Evolutionary conservation across 1,284 basidiomycete genomes (phyloP).

Genomic region (Schizopora paradoxa): DNA sequence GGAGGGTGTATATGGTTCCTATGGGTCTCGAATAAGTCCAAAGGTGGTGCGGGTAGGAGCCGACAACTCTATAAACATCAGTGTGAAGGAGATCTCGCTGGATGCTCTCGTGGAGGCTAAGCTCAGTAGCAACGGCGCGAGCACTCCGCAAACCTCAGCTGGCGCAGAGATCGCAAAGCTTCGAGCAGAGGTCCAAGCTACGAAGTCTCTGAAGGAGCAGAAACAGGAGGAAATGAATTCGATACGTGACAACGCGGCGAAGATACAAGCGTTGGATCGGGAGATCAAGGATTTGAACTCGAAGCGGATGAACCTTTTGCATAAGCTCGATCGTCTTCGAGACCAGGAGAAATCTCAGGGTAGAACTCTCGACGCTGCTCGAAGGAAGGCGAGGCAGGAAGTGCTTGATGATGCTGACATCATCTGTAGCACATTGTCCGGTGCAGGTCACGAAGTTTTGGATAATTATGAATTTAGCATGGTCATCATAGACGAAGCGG

Average conservation of each 20-base stretch:
- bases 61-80: slow-evolving; percentile 73
- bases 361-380: slow-evolving; percentile 72
- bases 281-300: slow-evolving; percentile 69
- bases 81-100: slow-evolving; percentile 83
- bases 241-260: slow-evolving; percentile 47
- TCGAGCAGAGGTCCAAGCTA: slow-evolving; percentile 60
- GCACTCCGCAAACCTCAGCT: slow-evolving; percentile 40
- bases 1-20: slow-evolving; percentile 62
- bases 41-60: slow-evolving; percentile 90
- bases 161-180: slow-evolving; percentile 56
- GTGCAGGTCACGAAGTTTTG: slow-evolving; percentile 87
- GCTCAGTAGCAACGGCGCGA: slow-evolving; percentile 45
- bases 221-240: slow-evolving; percentile 59
- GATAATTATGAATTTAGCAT: slow-evolving; percentile 89
- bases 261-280: slow-evolving; percentile 49
- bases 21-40: slow-evolving; percentile 51
- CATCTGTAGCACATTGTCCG: slow-evolving; percentile 91
- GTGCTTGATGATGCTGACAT: slow-evolving; percentile 89
- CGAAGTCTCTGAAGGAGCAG: slow-evolving; percentile 55
- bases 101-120: slow-evolving; percentile 82
- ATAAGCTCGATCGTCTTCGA: slow-evolving; percentile 70
- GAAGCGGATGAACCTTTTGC: slow-evolving; percentile 58
- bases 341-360: slow-evolving; percentile 76
- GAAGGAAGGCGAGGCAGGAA: slow-evolving; percentile 68
- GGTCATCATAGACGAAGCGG: slow-evolving; percentile 97